Percentiles rank a stretch among this genome's conserved stretches.
Conservation (phyloP, 495 filamentous ascomycete species). For the Glonium stellatum region DNA sequence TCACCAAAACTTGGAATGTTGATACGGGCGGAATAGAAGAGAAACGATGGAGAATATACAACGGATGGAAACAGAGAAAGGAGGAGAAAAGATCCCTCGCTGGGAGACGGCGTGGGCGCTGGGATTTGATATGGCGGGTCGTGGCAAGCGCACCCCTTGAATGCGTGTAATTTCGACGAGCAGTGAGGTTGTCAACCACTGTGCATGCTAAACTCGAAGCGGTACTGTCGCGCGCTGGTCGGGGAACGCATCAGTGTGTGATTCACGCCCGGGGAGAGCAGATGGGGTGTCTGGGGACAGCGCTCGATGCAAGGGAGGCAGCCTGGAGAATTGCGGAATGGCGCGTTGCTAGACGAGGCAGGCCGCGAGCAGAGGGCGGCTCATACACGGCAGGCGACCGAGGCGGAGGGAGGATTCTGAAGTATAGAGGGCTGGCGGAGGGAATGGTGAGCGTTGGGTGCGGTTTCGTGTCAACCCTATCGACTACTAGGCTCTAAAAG, state of each 20-base stretch:
- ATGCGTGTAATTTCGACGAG: conserved; percentile 15
- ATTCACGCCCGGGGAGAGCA: background rate
- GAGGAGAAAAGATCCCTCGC: conserved; percentile 11
- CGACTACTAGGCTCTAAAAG: background rate
- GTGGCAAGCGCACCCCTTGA: conserved; percentile 18
- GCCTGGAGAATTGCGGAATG: conserved; percentile 26
- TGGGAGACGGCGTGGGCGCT: conserved; percentile 8
- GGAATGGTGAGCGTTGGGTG: too few species aligned
- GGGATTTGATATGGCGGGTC: conserved; percentile 16
- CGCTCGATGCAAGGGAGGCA: conserved; percentile 23
- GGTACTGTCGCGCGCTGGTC: conserved; percentile 22
- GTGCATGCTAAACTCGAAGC: conserved; percentile 31
- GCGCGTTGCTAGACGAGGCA: conserved; percentile 3
- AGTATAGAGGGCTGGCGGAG: background rate
- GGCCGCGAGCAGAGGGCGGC: background rate
- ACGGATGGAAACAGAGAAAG: conserved; percentile 2
- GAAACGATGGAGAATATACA: background rate
- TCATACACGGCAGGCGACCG: background rate
- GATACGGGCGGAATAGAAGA: background rate
- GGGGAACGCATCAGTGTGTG: conserved; percentile 28
- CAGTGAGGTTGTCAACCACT: conserved; percentile 19
- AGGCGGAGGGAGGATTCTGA: background rate
- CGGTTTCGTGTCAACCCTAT: background rate
- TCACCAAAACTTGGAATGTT: background rate
- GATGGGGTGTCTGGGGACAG: background rate